phyloP scores from a whole-genome alignment of 2,329 filamentous ascomycete species.

The Chrysoporthe cubensis region DNA sequence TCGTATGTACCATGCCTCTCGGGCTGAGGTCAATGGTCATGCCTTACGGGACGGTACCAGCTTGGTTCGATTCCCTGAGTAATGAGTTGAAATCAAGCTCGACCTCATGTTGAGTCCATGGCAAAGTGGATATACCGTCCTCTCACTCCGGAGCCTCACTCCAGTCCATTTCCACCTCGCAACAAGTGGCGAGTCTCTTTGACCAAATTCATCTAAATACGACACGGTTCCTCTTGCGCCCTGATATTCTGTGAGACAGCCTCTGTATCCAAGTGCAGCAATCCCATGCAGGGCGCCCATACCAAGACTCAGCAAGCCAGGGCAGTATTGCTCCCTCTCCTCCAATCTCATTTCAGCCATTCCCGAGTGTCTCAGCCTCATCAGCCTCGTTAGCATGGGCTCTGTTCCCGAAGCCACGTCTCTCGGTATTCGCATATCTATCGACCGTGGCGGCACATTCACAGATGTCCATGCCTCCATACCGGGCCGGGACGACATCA shows the following conservation, averaged over 20 bases:
- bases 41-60: background rate
- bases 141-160: conserved; percentile 6
- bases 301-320: background rate
- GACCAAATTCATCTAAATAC: background rate
- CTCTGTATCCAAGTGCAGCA: background rate
- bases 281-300: background rate
- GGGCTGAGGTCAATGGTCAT: background rate
- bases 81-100: background rate
- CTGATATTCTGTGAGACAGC: background rate
- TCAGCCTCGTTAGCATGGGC: conserved; percentile 13
- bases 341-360: background rate
- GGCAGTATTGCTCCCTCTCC: background rate
- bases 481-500: conserved; percentile 64
- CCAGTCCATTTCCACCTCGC: background rate
- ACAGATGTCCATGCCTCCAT: conserved; percentile 67
- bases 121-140: conserved; percentile 2
- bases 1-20: background rate
- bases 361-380: background rate
- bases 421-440: conserved; percentile 27
- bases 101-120: background rate
- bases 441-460: conserved; percentile 66
- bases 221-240: background rate
- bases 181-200: background rate
- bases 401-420: conserved; percentile 14
- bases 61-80: background rate